A percentile compares a stretch with the other conserved stretches of the same genome.
phyloP scores from a whole-genome alignment of 1,284 basidiomycete species.

The Heliocybe sulcata region DNA sequence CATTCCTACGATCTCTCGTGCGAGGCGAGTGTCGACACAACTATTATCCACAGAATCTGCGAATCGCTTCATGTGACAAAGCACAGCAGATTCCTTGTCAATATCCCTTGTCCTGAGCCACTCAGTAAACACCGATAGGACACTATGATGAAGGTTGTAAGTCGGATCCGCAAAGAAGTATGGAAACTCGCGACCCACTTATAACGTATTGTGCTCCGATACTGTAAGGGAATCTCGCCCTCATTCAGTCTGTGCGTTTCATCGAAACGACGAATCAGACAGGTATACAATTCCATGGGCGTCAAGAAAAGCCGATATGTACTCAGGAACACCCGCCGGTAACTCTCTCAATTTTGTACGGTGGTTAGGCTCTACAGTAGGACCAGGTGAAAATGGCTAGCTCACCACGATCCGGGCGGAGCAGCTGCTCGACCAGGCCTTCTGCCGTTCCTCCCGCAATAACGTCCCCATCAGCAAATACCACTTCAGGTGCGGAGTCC shows the following conservation, averaged over 20 bases:
- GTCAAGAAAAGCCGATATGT: conserved; percentile 33
- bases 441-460: conserved; percentile 32
- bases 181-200: neutral
- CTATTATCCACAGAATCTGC: conserved; percentile 19
- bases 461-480: conserved; percentile 18
- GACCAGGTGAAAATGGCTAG: neutral
- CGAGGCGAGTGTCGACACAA: conserved; percentile 11
- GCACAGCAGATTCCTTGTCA: conserved; percentile 21
- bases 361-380: too few species aligned
- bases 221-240: neutral
- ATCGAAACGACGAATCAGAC: conserved; percentile 27
- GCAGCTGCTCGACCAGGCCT: conserved; percentile 30
- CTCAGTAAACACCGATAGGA: conserved; percentile 27
- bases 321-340: conserved; percentile 28
- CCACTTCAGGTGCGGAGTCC: conserved; percentile 19
- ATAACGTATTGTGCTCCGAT: neutral
- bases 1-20: conserved; percentile 20
- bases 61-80: conserved; percentile 22
- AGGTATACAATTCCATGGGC: conserved; percentile 26
- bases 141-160: conserved; percentile 14
- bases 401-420: conserved; percentile 18
- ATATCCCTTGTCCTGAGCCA: conserved; percentile 27
- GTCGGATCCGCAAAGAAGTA: neutral
- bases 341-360: too few species aligned
- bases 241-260: conserved; percentile 18